Evolutionary conservation across 164 flowering plant genomes (phyloP).

Genomic region (Tetrastigma voinierianum): DNA sequence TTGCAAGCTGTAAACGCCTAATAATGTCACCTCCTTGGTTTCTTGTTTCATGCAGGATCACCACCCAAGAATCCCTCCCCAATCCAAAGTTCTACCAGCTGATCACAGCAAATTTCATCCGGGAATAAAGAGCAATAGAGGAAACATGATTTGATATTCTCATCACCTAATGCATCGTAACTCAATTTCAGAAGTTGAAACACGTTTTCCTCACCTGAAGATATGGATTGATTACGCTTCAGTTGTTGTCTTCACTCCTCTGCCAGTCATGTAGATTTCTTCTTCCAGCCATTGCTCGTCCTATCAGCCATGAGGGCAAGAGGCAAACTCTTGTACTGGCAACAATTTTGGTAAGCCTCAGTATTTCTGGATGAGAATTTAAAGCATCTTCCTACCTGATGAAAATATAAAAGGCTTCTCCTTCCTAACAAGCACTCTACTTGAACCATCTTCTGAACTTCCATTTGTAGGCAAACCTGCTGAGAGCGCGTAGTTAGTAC

Average conservation of each 20-base stretch:
- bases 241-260: background rate
- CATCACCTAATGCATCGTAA: conserved; percentile 8
- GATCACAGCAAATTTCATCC: background rate
- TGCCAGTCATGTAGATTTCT: conserved; percentile 14
- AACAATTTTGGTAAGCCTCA: background rate
- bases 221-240: background rate
- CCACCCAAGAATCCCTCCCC: conserved; percentile 14
- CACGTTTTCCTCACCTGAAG: background rate
- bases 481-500: conserved; percentile 5
- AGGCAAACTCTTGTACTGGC: conserved; percentile 16
- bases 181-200: conserved; percentile 6
- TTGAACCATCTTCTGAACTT: conserved; percentile 6
- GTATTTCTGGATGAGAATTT: conserved; percentile 10
- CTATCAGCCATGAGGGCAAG: conserved; percentile 14
- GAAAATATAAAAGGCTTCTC: conserved; percentile 15
- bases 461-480: conserved; percentile 18
- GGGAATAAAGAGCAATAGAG: conserved; percentile 15
- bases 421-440: conserved; percentile 4
- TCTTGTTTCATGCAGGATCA: background rate
- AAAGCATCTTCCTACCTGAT: conserved; percentile 9
- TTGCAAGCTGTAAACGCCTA: background rate
- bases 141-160: conserved; percentile 6
- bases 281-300: conserved; percentile 10
- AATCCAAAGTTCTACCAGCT: conserved; percentile 16
- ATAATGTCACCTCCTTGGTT: conserved; percentile 7